Conservation (phyloP, 1,139 yeast species). For the Lodderomyces theae region DNA sequence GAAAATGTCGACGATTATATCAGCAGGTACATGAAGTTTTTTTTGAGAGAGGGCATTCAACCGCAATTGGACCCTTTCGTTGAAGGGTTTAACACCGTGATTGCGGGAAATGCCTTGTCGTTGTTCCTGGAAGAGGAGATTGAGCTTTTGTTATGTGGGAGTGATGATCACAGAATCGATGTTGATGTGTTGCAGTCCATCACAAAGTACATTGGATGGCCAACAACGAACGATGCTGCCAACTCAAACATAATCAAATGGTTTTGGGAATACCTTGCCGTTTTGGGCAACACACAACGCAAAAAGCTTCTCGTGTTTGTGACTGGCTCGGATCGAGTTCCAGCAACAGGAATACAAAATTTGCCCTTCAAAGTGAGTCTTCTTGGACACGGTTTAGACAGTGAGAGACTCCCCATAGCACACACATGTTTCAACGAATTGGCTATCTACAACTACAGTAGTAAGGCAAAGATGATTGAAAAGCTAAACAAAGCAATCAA, state of each 20-base stretch:
- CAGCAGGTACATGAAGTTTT: slow-evolving; percentile 57
- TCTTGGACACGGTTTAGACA: slow-evolving; percentile 43
- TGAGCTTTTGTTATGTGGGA: slow-evolving; percentile 76
- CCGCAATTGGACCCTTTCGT: slow-evolving; percentile 56
- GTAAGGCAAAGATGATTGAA: slow-evolving; percentile 47
- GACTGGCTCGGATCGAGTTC: slow-evolving; percentile 88
- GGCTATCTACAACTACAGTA: slow-evolving; percentile 64
- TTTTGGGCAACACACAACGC: slow-evolving; percentile 47
- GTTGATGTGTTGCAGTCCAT: slow-evolving; percentile 64
- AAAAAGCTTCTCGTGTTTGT: slow-evolving; percentile 69
- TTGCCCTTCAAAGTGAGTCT: slow-evolving; percentile 64
- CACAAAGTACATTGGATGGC: slow-evolving; percentile 71
- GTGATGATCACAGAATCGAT: slow-evolving; percentile 64
- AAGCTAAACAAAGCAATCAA: slow-evolving; percentile 67
- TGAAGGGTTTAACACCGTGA: slow-evolving; percentile 70
- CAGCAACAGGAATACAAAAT: slow-evolving; percentile 85
- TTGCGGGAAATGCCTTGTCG: slow-evolving; percentile 77
- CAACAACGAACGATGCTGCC: slow-evolving; percentile 28
- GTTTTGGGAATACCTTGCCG: slow-evolving; percentile 79
- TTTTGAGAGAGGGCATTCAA: slow-evolving; percentile 53
- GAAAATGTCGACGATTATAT: slow-evolving; percentile 61
- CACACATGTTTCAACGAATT: slow-evolving; percentile 94
- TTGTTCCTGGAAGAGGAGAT: slow-evolving; percentile 80
- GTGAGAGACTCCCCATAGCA: slow-evolving; percentile 68
- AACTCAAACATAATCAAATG: slow-evolving; percentile 51